Evolutionary conservation across 2,329 filamentous ascomycete species (phyloP).

Genomic region (Arthrobotrys conoides): DNA sequence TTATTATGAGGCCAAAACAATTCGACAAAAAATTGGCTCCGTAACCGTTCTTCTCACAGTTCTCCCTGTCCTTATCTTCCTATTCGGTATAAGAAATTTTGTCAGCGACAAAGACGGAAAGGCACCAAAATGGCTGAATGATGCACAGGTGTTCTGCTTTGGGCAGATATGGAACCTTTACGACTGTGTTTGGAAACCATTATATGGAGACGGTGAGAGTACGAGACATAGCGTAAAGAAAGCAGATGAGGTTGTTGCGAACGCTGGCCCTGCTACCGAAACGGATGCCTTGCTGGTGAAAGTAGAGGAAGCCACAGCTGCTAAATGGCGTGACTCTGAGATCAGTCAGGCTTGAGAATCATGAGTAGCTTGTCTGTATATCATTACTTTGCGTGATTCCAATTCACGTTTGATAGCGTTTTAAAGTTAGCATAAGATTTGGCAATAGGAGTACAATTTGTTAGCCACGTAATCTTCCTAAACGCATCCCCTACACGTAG

Average conservation of each 20-base stretch:
- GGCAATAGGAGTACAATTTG: not conserved
- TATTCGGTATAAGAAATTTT: conserved; percentile 70
- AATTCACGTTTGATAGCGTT: not conserved
- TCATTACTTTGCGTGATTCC: not conserved
- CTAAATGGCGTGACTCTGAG: not conserved
- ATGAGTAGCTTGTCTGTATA: not conserved
- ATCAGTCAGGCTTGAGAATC: conserved; percentile 23
- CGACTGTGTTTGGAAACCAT: conserved; percentile 74
- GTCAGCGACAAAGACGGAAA: conserved; percentile 77
- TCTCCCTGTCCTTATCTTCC: conserved; percentile 72
- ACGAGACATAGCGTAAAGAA: conserved; percentile 37
- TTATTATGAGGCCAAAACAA: conserved; percentile 74
- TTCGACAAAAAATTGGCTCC: conserved; percentile 77
- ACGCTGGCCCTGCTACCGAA: conserved; percentile 15
- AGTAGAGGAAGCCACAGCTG: conserved; percentile 31
- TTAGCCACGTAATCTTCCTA: not conserved
- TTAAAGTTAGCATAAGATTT: not conserved
- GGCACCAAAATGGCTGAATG: conserved; percentile 77
- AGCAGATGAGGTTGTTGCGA: conserved; percentile 10
- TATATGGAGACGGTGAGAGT: conserved; percentile 89
- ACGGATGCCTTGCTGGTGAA: conserved; percentile 33
- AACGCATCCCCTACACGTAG: not conserved
- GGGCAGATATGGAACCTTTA: conserved; percentile 76
- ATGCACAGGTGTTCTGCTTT: conserved; percentile 71
- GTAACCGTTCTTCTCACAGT: conserved; percentile 75